These are phyloP conservation scores for Yamagishiella unicocca DNA, from an alignment of 139 green algal species.

Conservation along the genomic window DNA sequence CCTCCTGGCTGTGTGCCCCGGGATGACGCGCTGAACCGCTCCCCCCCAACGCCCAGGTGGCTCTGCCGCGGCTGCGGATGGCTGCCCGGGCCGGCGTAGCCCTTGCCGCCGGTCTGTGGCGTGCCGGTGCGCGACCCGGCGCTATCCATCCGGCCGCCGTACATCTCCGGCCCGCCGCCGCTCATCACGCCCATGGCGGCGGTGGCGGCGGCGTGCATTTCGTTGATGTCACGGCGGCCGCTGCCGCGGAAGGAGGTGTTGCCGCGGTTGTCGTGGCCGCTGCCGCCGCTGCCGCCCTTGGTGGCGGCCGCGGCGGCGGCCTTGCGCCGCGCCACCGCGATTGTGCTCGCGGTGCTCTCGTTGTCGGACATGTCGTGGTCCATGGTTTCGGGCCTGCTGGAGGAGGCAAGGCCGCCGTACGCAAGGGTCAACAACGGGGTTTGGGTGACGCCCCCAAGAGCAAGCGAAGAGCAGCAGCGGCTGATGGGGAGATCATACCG, in stretches of 20 bases:
- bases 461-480: no score
- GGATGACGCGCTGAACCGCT: slow-evolving; percentile 23
- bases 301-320: background rate
- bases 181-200: slow-evolving; percentile 21
- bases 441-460: no score
- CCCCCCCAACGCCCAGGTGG: slow-evolving; percentile 11
- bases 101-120: background rate
- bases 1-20: slow-evolving; percentile 22
- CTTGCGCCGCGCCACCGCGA: slow-evolving; percentile 29
- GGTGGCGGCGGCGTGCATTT: slow-evolving; percentile 64
- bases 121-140: slow-evolving; percentile 26
- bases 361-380: slow-evolving; percentile 50
- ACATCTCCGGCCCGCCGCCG: slow-evolving; percentile 14
- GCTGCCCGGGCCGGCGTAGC: slow-evolving; percentile 1
- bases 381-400: slow-evolving; percentile 31
- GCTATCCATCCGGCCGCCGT: slow-evolving; percentile 23
- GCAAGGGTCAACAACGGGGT: no score
- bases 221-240: slow-evolving; percentile 66
- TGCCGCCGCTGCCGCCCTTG: slow-evolving; percentile 23
- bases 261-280: slow-evolving; percentile 28
- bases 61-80: slow-evolving; percentile 24
- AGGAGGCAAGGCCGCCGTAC: no score
- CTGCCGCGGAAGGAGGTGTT: slow-evolving; percentile 60
- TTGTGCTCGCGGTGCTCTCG: slow-evolving; percentile 25
- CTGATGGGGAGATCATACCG: no score